Percentiles rank a stretch among this genome's conserved stretches.
Evolutionary conservation across 108 stramenopile species (phyloP).

Genomic region (Chaetoceros tenuissimus): DNA sequence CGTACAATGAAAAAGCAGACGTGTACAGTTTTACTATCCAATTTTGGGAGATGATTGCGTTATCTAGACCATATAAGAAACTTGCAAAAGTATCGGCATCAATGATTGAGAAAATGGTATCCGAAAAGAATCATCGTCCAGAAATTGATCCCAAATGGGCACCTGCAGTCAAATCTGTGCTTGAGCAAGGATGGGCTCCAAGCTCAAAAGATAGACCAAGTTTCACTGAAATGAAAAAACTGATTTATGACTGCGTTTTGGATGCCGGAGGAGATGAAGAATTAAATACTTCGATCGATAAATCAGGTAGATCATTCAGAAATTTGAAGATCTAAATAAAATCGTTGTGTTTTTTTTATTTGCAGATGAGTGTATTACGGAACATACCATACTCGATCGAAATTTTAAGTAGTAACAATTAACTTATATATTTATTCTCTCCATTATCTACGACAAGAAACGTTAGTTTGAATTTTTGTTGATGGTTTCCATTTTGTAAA

Average conservation of each 20-base stretch:
- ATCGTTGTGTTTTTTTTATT: too few species aligned
- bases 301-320: not conserved
- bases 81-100: not conserved
- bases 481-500: too few species aligned
- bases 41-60: conserved; percentile 2
- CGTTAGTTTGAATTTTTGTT: too few species aligned
- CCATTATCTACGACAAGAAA: too few species aligned
- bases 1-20: conserved; percentile 5
- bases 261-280: not conserved
- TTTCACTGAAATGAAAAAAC: not conserved
- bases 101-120: not conserved
- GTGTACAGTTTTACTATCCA: conserved; percentile 5
- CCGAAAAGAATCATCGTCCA: not conserved
- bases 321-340: too few species aligned
- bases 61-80: not conserved
- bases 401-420: too few species aligned
- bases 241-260: not conserved
- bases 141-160: not conserved
- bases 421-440: too few species aligned
- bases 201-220: not conserved
- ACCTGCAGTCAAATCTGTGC: not conserved
- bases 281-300: not conserved
- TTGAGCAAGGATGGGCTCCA: not conserved
- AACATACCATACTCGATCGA: too few species aligned
- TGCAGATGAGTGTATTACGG: too few species aligned